Base-by-base conservation (phyloP, 257 asterid genomes). In the Thymus quinquecostatus region DNA sequence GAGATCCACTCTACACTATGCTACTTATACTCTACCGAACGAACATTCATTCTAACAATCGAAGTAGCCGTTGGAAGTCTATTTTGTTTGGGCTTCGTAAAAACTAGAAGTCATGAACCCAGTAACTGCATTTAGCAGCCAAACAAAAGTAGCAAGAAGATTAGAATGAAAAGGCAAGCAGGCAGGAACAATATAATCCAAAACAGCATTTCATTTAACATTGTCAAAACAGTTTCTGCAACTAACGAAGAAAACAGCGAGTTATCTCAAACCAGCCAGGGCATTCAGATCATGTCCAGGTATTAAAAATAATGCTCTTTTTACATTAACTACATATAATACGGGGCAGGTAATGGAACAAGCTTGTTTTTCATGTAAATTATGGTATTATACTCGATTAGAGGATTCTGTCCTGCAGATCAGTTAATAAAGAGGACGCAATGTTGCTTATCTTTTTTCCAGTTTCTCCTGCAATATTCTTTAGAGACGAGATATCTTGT, bases 381-480 rank as follows among this genome's bases (percentile, higher is more conserved):
- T 58, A 50, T 7, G 3, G 67, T 58, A 63, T 56, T 69, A 70
- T 74, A 47, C 44, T 53, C 66, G 44, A 61, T 89, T 76, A 91
- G 74, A 91, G 89, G 87, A 94, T 87, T 84, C 99, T 87, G 84
- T 91, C 99, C 85, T 91, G 97, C 72, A 94, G 75, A 79, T 94
- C 98, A 1, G 99, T 84, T 69, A 94, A 76, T 28, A 94, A 70
- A 57, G 83, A 80, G 57, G 99, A 86, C 1, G 99, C 99, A 11
- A 94, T 56, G 34, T 90, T 81, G 84, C 83, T 77, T 60, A 94
- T 69, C 88, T 83, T 94, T 88, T 91, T 94, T 68, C 99, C 96
- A 3, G 99, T 91, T 86, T 94, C 99, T 73, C 98, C 98, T 5
- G 99, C 99, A 14, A 94, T 94, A 69, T 83, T 86, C 85, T 94